phyloP scores from a whole-genome alignment of 2,329 filamentous ascomycete genomes.

The Neonectria ditissima region DNA sequence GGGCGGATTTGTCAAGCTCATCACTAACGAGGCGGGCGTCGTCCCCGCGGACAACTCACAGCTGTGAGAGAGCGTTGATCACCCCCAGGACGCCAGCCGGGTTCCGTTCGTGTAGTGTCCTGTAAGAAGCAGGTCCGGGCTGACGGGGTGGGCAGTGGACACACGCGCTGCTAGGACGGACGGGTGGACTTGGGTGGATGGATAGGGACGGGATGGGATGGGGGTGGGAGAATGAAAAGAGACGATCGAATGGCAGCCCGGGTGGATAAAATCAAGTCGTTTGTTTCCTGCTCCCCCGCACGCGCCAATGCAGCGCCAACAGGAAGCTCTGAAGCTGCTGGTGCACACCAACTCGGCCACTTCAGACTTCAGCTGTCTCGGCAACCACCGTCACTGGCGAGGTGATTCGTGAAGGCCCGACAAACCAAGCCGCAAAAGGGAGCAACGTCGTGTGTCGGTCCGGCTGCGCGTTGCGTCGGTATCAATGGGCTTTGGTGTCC shows the following conservation, averaged over 20 bases:
- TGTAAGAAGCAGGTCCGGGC: conserved; percentile 9
- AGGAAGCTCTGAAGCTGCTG: conserved; percentile 15
- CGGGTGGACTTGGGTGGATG: conserved; percentile 6
- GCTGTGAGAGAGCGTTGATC: conserved; percentile 11
- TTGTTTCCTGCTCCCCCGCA: conserved; percentile 21
- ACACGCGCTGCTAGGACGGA: conserved; percentile 25
- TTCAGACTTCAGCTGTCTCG: conserved; percentile 8
- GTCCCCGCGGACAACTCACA: conserved; percentile 6
- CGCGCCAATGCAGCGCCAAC: conserved; percentile 25
- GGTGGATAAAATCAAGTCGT: conserved; percentile 28
- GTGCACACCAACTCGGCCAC: conserved; percentile 16
- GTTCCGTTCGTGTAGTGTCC: conserved; percentile 2
- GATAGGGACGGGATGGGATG: conserved; percentile 12
- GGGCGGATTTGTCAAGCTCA: conserved; percentile 67
- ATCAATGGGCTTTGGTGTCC: conserved; percentile 3
- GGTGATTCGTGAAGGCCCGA: conserved; percentile 11
- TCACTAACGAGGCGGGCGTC: conserved; percentile 42
- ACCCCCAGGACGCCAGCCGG: conserved; percentile 10
- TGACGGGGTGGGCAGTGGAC: conserved; percentile 25
- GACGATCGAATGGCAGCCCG: conserved; percentile 18
- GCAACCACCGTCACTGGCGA: conserved; percentile 12
- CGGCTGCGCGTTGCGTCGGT: conserved; percentile 5
- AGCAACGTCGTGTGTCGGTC: not conserved
- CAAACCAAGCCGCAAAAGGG: conserved; percentile 4
- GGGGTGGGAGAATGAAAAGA: conserved; percentile 20